phyloP scores from a whole-genome alignment of 495 filamentous ascomycete species.

The Gamarada debralockiae region DNA sequence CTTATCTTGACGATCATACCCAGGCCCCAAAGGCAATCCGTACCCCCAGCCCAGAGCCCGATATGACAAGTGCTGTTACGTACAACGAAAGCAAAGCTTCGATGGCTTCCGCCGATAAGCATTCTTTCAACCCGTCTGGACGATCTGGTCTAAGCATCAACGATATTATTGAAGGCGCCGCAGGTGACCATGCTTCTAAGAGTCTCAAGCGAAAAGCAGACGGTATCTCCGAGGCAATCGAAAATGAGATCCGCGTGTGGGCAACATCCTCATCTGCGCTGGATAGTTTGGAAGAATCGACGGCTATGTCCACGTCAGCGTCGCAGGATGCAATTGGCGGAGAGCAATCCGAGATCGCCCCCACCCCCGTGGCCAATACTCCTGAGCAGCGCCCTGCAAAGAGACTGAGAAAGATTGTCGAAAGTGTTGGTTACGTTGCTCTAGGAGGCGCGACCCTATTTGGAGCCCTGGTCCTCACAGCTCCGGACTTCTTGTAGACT shows the following conservation, averaged over 20 bases:
- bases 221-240: slow-evolving; percentile 30
- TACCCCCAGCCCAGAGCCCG: slow-evolving; percentile 24
- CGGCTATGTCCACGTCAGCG: background rate
- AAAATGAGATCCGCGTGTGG: slow-evolving; percentile 25
- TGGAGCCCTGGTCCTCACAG: slow-evolving; percentile 35
- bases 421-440: slow-evolving; percentile 35
- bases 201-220: slow-evolving; percentile 31
- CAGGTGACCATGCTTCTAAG: background rate
- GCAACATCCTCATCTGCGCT: slow-evolving; percentile 2
- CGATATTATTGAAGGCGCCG: slow-evolving; percentile 26
- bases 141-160: slow-evolving; percentile 28
- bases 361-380: background rate
- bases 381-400: slow-evolving; percentile 24
- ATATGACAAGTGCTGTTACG: slow-evolving; percentile 37
- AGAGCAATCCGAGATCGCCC: background rate
- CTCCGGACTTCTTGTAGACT: slow-evolving; percentile 29
- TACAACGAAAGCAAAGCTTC: slow-evolving; percentile 34
- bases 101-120: background rate
- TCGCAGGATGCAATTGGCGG: background rate
- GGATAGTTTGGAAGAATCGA: background rate
- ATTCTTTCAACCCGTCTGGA: slow-evolving; percentile 1
- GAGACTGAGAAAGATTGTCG: slow-evolving; percentile 31
- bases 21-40: slow-evolving; percentile 2
- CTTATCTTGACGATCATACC: slow-evolving; percentile 12
- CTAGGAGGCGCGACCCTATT: slow-evolving; percentile 37